Conservation (phyloP, 345 rosid genomes). For the Eucalyptus leucophloia region DNA sequence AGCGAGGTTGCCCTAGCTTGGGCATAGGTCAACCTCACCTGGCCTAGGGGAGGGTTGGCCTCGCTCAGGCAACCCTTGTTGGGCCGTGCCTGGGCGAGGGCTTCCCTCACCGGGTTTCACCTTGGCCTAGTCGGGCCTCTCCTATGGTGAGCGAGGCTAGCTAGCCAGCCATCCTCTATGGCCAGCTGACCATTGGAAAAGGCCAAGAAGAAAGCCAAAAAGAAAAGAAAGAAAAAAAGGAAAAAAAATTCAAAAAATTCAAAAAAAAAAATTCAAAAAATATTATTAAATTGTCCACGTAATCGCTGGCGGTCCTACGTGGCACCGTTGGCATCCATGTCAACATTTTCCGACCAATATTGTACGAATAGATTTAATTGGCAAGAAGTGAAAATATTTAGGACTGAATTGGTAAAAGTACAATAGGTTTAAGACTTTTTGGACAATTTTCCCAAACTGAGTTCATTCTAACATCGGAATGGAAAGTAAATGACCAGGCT, state of each 20-base stretch:
- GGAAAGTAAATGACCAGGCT: background rate
- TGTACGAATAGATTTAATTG: fast-evolving
- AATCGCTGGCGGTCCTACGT: fast-evolving
- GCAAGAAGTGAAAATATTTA: too few species aligned
- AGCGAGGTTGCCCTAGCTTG: too few species aligned
- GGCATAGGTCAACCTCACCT: fast-evolving
- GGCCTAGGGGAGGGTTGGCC: too few species aligned
- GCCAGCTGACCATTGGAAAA: fast-evolving
- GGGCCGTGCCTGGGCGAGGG: fast-evolving
- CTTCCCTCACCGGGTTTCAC: too few species aligned
- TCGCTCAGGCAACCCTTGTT: fast-evolving
- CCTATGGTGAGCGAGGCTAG: fast-evolving
- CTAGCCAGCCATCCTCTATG: fast-evolving
- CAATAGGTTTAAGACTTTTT: too few species aligned
- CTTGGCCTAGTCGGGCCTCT: fast-evolving
- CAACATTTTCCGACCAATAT: fast-evolving
- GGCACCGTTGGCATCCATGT: fast-evolving
- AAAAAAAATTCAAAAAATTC: too few species aligned
- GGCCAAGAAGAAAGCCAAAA: too few species aligned
- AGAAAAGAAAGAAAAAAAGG: too few species aligned
- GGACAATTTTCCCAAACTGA: too few species aligned
- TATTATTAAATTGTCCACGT: too few species aligned
- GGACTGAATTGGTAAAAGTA: fast-evolving
- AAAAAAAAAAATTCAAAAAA: too few species aligned
- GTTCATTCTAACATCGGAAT: too few species aligned